A percentile compares a stretch with the other conserved stretches of the same genome.
Evolutionary conservation across 306 rosid genomes (phyloP).

Genomic region (Myrica gale): DNA sequence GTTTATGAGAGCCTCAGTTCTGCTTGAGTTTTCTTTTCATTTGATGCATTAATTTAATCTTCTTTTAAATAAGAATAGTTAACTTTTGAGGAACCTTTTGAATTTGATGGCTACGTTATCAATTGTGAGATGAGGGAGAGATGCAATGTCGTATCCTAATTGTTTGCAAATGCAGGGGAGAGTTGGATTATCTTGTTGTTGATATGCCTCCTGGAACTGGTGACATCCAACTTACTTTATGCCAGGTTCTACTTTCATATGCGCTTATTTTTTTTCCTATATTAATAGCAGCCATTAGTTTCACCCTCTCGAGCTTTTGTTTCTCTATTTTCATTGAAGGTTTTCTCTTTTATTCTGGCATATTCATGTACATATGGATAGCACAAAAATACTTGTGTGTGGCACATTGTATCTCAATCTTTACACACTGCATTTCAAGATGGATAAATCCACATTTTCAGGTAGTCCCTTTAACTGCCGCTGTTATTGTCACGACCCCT

Average conservation of each 20-base stretch:
- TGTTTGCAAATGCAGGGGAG: conserved; percentile 73
- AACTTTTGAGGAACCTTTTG: not conserved
- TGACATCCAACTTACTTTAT: conserved; percentile 94
- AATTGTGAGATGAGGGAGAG: not conserved
- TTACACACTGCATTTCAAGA: conserved; percentile 17
- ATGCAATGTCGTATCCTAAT: conserved; percentile 23
- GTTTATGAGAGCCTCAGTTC: not conserved
- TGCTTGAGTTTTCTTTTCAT: not conserved
- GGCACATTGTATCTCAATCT: not conserved
- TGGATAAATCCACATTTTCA: conserved; percentile 39
- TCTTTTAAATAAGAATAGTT: not conserved
- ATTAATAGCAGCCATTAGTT: not conserved
- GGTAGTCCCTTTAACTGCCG: conserved; percentile 92
- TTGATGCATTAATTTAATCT: not conserved
- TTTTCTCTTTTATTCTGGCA: not conserved
- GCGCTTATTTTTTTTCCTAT: not conserved
- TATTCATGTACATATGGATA: not conserved
- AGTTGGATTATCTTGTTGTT: conserved; percentile 87
- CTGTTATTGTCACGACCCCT: conserved; percentile 95
- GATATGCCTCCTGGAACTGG: conserved; percentile 99
- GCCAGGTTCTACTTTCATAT: conserved; percentile 61
- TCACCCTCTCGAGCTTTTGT: conserved; percentile 1
- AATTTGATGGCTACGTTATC: conserved; percentile 1
- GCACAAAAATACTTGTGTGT: not conserved
- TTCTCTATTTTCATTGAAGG: conserved; percentile 4